These are phyloP conservation scores for Penicillium thymicola DNA, from an alignment of 2,329 filamentous ascomycete species.

Conservation along the genomic window DNA sequence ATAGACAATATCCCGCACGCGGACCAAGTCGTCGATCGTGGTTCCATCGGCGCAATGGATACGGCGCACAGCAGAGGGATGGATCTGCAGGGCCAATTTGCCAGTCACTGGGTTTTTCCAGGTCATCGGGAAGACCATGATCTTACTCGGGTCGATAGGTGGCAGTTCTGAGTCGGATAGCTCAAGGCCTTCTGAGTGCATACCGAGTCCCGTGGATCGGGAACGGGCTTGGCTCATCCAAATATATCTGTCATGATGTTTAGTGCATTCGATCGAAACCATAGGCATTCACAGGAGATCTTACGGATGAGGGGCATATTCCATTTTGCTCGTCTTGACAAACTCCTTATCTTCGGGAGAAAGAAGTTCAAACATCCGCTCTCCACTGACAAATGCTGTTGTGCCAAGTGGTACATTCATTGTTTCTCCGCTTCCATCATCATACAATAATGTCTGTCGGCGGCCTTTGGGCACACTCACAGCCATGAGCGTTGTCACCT, in stretches of 20 bases:
- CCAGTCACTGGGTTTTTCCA: constrained; percentile 74
- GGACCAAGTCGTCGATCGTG: constrained; percentile 64
- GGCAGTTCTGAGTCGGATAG: constrained; percentile 60
- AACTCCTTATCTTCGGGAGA: constrained; percentile 65
- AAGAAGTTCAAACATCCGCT: constrained; percentile 67
- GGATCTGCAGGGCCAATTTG: constrained; percentile 67
- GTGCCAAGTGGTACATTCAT: constrained; percentile 69
- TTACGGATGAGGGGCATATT: constrained; percentile 73
- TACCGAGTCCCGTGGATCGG: constrained; percentile 66
- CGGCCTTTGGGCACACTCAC: constrained; percentile 68
- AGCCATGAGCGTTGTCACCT: constrained; percentile 69
- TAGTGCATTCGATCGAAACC: neutral
- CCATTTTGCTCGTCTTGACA: constrained; percentile 62
- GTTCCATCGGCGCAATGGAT: constrained; percentile 65
- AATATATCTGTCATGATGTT: constrained; percentile 48
- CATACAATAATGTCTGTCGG: constrained; percentile 66
- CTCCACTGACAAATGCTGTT: constrained; percentile 70
- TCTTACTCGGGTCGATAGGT: constrained; percentile 61
- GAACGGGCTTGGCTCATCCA: constrained; percentile 73
- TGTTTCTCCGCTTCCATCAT: constrained; percentile 66
- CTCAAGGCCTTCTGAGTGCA: constrained; percentile 65
- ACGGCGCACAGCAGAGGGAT: constrained; percentile 67
- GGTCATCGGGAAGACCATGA: constrained; percentile 71
- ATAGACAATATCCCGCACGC: constrained; percentile 69
- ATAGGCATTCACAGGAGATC: neutral